A percentile compares a stretch with the other conserved stretches of the same genome.
Evolutionary conservation across 2,329 filamentous ascomycete species (phyloP).

Genomic region (Cadophora luteo-olivacea): DNA sequence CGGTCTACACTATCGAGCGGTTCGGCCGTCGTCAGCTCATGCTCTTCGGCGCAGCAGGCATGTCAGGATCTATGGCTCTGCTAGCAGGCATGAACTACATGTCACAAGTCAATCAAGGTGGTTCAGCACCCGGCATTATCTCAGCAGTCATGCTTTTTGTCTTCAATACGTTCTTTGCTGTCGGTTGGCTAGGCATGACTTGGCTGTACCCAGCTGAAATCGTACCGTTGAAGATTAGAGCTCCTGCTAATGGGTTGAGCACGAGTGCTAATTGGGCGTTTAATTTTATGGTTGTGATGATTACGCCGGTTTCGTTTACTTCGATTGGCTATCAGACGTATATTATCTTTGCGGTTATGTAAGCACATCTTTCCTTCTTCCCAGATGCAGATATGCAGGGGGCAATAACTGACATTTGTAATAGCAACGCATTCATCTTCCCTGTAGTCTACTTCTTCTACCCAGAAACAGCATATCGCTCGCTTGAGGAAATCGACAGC

Average conservation of each 20-base stretch:
- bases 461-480: constrained; percentile 68
- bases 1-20: constrained; percentile 54
- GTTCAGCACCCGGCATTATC: constrained; percentile 42
- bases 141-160: constrained; percentile 50
- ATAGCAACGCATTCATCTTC: constrained; percentile 50
- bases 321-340: constrained; percentile 67
- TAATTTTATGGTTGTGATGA: constrained; percentile 59
- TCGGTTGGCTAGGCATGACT: constrained; percentile 59
- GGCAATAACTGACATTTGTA: constrained; percentile 48
- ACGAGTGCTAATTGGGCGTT: constrained; percentile 55
- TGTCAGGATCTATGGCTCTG: constrained; percentile 71
- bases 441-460: constrained; percentile 63
- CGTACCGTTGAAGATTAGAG: constrained; percentile 57
- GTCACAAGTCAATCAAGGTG: constrained; percentile 50
- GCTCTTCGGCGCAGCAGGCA: constrained; percentile 70
- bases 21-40: constrained; percentile 74
- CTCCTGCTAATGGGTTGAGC: constrained; percentile 62
- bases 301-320: constrained; percentile 49
- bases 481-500: constrained; percentile 70
- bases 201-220: constrained; percentile 66
- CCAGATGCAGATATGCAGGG: constrained; percentile 51
- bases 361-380: not conserved
- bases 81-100: constrained; percentile 48
- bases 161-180: constrained; percentile 59
- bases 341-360: constrained; percentile 62